These are phyloP conservation scores for Daldinia eschscholtzii DNA, from an alignment of 2,329 filamentous ascomycete species.

Conservation along the genomic window DNA sequence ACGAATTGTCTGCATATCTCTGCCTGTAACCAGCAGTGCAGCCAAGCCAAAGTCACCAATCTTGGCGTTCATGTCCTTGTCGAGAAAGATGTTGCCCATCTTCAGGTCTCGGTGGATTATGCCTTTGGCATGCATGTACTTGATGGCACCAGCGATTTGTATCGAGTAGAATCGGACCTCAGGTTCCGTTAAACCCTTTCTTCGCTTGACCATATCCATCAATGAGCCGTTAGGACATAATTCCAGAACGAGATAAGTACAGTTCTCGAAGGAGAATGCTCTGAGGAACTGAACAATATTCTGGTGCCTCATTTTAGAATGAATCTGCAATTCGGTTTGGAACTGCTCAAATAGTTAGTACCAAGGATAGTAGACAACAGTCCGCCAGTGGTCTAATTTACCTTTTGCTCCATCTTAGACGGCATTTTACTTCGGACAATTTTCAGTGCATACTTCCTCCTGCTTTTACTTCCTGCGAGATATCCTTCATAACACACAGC, in stretches of 20 bases:
- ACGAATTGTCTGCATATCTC: slow-evolving; percentile 85
- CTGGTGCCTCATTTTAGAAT: slow-evolving; percentile 96
- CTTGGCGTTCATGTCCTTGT: slow-evolving; percentile 96
- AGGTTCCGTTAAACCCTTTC: slow-evolving; percentile 90
- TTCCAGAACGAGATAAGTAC: slow-evolving; percentile 94
- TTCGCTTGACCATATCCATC: slow-evolving; percentile 96
- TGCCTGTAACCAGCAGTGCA: slow-evolving; percentile 89
- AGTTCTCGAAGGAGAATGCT: slow-evolving; percentile 89
- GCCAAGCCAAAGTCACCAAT: slow-evolving; percentile 97
- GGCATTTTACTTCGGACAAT: slow-evolving; percentile 88
- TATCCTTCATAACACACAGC: slow-evolving; percentile 84
- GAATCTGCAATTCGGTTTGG: slow-evolving; percentile 91
- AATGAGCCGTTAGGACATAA: slow-evolving; percentile 95
- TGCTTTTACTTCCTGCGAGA: slow-evolving; percentile 67
- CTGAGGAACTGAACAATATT: slow-evolving; percentile 97
- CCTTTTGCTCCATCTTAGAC: slow-evolving; percentile 86
- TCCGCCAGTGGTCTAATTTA: slow-evolving; percentile 52
- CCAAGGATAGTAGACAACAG: not conserved
- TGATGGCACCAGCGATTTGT: slow-evolving; percentile 95
- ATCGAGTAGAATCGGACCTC: slow-evolving; percentile 95
- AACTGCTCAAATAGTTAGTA: slow-evolving; percentile 60
- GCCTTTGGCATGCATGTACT: slow-evolving; percentile 95
- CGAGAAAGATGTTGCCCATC: slow-evolving; percentile 97
- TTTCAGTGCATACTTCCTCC: slow-evolving; percentile 80
- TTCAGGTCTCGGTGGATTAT: slow-evolving; percentile 98